Conservation (phyloP, 1,139 yeast genomes). For the Wickerhamomyces sp. region DNA sequence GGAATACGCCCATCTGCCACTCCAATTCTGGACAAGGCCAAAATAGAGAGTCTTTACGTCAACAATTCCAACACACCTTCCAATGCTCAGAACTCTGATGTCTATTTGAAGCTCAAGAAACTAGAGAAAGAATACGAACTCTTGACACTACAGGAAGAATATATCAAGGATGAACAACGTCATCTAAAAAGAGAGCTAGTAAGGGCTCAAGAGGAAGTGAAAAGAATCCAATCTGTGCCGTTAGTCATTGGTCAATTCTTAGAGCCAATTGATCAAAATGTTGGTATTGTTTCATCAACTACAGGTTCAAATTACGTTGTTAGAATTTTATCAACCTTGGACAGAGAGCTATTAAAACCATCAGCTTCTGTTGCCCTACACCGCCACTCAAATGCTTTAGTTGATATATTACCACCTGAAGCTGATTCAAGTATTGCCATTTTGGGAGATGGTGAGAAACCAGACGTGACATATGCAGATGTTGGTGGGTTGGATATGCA, state of each 20-base stretch:
- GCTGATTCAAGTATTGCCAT: constrained; percentile 96
- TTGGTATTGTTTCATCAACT: constrained; percentile 95
- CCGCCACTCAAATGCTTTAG: constrained; percentile 96
- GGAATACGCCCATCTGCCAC: constrained; percentile 41
- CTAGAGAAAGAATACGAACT: constrained; percentile 87
- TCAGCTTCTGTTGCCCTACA: constrained; percentile 95
- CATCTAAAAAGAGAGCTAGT: constrained; percentile 90
- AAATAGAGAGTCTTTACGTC: constrained; percentile 21
- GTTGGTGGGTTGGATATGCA: constrained; percentile 99
- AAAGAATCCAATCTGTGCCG: constrained; percentile 95
- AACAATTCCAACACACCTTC: constrained; percentile 16
- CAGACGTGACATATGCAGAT: constrained; percentile 77
- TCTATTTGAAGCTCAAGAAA: constrained; percentile 77
- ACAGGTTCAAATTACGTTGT: constrained; percentile 98
- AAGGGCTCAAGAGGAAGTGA: constrained; percentile 97
- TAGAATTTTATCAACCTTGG: constrained; percentile 87
- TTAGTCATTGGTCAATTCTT: constrained; percentile 96
- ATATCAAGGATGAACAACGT: constrained; percentile 96
- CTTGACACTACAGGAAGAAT: constrained; percentile 84
- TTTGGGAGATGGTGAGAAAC: constrained; percentile 90
- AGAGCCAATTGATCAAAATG: constrained; percentile 94
- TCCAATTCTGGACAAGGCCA: constrained; percentile 21
- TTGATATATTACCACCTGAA: constrained; percentile 96
- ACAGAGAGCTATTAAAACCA: constrained; percentile 90
- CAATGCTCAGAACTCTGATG: constrained; percentile 45